Percentiles rank a stretch among this genome's conserved stretches.
phyloP scores from a whole-genome alignment of 352 stramenopile genomes.

The Phytophthora pluvialis region DNA sequence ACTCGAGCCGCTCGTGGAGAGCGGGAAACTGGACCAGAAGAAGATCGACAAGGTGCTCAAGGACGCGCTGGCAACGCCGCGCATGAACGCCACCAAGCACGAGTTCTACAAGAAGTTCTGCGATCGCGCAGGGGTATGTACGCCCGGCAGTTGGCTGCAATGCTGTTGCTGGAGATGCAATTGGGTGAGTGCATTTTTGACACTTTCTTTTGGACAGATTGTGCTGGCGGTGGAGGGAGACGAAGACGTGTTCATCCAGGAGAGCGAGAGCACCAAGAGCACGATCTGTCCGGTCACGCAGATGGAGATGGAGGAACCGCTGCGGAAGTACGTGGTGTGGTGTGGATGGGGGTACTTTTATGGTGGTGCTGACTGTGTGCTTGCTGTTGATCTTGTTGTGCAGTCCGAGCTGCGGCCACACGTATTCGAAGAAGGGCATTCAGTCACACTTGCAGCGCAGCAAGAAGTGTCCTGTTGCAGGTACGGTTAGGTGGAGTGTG shows the following conservation, averaged over 20 bases:
- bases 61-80: constrained; percentile 51
- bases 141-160: not conserved
- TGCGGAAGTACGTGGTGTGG: constrained; percentile 63
- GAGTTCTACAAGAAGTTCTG: constrained; percentile 86
- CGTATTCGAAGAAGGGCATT: constrained; percentile 85
- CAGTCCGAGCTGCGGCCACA: constrained; percentile 77
- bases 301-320: constrained; percentile 77
- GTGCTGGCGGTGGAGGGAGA: constrained; percentile 71
- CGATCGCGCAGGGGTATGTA: constrained; percentile 66
- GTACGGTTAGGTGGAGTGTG: constrained; percentile 30
- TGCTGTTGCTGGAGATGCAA: not conserved
- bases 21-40: constrained; percentile 48
- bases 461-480: constrained; percentile 81
- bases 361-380: not conserved
- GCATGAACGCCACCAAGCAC: constrained; percentile 67
- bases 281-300: constrained; percentile 84
- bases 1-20: constrained; percentile 60
- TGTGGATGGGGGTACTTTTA: not conserved
- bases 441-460: constrained; percentile 70
- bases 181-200: not conserved
- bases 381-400: constrained; percentile 15
- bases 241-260: constrained; percentile 82
- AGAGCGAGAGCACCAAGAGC: constrained; percentile 78
- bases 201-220: constrained; percentile 48
- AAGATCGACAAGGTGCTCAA: constrained; percentile 76